phyloP scores from a whole-genome alignment of 2,329 filamentous ascomycete genomes.

The Xenoacremonium recifei region DNA sequence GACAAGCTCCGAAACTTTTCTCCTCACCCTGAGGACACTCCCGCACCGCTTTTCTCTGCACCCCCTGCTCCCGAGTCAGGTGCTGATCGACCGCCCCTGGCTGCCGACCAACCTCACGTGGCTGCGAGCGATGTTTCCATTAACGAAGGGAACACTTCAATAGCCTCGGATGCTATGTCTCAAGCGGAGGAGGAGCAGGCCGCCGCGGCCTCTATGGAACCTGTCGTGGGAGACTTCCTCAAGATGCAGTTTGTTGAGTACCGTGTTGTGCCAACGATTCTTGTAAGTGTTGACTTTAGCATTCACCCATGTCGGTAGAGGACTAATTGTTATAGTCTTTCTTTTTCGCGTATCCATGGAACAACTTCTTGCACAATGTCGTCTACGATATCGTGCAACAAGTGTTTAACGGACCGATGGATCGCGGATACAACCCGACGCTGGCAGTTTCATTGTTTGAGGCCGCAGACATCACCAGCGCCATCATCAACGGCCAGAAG shows the following conservation, averaged over 20 bases:
- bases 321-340: conserved; percentile 66
- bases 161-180: background rate
- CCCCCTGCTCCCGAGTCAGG: conserved; percentile 28
- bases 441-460: conserved; percentile 93
- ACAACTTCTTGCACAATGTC: conserved; percentile 98
- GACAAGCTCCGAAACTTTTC: conserved; percentile 34
- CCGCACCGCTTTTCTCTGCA: conserved; percentile 57
- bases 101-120: conserved; percentile 12
- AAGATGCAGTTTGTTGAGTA: conserved; percentile 98
- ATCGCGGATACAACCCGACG: conserved; percentile 86
- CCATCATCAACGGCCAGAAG: conserved; percentile 87
- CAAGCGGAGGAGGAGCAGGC: conserved; percentile 12
- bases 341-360: conserved; percentile 99
- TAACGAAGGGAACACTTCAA: background rate
- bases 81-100: conserved; percentile 21
- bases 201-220: conserved; percentile 37
- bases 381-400: conserved; percentile 99
- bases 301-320: background rate
- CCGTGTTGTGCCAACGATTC: conserved; percentile 88
- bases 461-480: conserved; percentile 81
- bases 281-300: conserved; percentile 59
- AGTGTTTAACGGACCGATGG: conserved; percentile 98
- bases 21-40: conserved; percentile 65
- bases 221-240: conserved; percentile 89
- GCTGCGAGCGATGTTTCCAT: background rate